These are phyloP conservation scores for Sordariomycetes sp. DNA, from an alignment of 2,329 filamentous ascomycete genomes.

Conservation along the genomic window DNA sequence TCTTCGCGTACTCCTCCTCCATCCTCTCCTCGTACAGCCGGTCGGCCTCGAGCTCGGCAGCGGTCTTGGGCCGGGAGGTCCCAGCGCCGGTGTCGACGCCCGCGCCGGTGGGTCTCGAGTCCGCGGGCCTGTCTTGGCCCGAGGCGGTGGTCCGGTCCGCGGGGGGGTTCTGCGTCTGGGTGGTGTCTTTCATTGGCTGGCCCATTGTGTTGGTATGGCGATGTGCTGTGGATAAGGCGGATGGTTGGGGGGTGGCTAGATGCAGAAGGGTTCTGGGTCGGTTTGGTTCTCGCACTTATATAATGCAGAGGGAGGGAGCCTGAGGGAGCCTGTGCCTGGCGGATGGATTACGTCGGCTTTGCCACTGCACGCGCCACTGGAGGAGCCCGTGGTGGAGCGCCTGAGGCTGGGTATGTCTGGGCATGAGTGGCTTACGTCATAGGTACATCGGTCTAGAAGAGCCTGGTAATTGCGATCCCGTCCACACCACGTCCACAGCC, in stretches of 20 bases:
- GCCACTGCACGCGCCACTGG: no score
- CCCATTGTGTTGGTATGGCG: neutral
- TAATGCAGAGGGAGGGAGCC: no score
- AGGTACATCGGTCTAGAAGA: no score
- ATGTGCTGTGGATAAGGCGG: neutral
- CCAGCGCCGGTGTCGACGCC: constrained; percentile 39
- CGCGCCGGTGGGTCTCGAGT: constrained; percentile 22
- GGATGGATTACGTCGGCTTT: no score
- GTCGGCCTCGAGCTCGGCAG: constrained; percentile 37
- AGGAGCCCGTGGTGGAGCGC: no score
- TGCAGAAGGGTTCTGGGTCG: no score
- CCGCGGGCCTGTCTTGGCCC: neutral
- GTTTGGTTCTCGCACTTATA: no score
- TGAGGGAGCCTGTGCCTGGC: neutral
- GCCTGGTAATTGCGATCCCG: no score
- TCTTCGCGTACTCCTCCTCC: constrained; percentile 45
- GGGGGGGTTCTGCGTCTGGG: neutral
- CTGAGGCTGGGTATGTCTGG: no score
- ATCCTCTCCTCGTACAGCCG: constrained; percentile 38
- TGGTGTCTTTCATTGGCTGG: neutral
- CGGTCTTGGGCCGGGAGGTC: constrained; percentile 33
- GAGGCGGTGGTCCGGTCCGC: neutral
- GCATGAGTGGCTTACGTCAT: no score
- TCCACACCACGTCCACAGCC: no score
- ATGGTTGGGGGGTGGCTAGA: no score